Base-by-base conservation (phyloP, 169 alveolate species). In the Plasmodium knowlesi region DNA sequence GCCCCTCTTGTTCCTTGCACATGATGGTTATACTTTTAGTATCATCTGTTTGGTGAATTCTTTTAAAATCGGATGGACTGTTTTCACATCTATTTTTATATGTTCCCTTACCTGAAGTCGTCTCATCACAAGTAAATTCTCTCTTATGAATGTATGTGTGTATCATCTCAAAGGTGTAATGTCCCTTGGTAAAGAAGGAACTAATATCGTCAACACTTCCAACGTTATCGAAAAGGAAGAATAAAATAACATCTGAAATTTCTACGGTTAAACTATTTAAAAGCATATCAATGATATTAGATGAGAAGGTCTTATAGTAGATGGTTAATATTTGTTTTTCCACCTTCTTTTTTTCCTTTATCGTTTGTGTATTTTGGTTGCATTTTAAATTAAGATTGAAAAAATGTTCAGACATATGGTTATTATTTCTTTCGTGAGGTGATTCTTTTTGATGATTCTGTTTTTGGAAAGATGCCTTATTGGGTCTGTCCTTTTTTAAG, bases 311-410 rank as follows among this genome's bases (percentile, higher is more conserved):
- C 16, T 78, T 89, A 80, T 89, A 89, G 73, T 89, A 89, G 43
- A 89, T 89, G 50, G 53, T 89, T 50, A 89, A 67, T 57, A 89
- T 89, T 79, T 79, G 82, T 53, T 78, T 67, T 89, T 89, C 90
- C n/a, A 43, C 57, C 71, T 79, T 89, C 71, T 79, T 79, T 32
- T 78, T 89, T 79, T 89, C 94, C 72, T 79, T 89, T 79, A 89
- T 5, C 46, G 94, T 57, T 89, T 89, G 30, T 34, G 90, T 78
- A 61, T 79, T 79, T 78, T 50, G 67, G 50, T 78, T 80, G 50
- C 94, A 89, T 41, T 89, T 89, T 89, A 89, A 89, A 67, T 89
- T 37, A 61, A 79, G 67, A 22, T 89, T 89, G 74, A 89, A 89
- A 67, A 89, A 70, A 41, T 43, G 9, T 22, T 83, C 39, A 28